phyloP scores from a whole-genome alignment of 305 asterid species.

The Solanum hybrid region DNA sequence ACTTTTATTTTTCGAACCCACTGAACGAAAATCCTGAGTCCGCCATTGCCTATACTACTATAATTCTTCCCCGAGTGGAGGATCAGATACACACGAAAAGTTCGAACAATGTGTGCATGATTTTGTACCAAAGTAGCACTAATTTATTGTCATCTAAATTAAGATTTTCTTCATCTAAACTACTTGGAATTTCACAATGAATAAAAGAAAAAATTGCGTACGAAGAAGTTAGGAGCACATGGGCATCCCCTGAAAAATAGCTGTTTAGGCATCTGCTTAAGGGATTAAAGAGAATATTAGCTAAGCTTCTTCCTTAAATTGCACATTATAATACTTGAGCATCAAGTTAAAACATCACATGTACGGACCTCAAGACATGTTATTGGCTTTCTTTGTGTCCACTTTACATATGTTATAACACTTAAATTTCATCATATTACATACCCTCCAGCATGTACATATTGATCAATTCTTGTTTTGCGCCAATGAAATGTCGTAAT shows the following conservation, averaged over 20 bases:
- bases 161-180: too few relatives aligned
- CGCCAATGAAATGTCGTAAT: not conserved
- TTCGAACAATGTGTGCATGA: not conserved
- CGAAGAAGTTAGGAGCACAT: constrained; percentile 18
- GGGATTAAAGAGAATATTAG: constrained; percentile 11
- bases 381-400: not conserved
- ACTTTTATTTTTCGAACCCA: too few relatives aligned
- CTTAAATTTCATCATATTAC: not conserved
- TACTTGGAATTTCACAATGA: not conserved
- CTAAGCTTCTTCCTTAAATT: constrained; percentile 20
- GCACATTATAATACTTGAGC: not conserved
- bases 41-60: not conserved
- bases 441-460: not conserved
- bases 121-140: not conserved
- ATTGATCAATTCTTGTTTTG: not conserved
- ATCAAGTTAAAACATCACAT: not conserved
- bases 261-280: constrained; percentile 16
- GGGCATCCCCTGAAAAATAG: constrained; percentile 16
- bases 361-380: constrained; percentile 7
- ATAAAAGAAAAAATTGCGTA: constrained; percentile 4
- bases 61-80: not conserved
- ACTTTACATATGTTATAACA: not conserved
- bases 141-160: not conserved
- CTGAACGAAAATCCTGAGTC: too few relatives aligned
- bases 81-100: not conserved